Evolutionary conservation across 2,329 filamentous ascomycete species (phyloP), one percentile per base, ranked within the genome.

Genomic region (Scedosporium minutisporum): DNA sequence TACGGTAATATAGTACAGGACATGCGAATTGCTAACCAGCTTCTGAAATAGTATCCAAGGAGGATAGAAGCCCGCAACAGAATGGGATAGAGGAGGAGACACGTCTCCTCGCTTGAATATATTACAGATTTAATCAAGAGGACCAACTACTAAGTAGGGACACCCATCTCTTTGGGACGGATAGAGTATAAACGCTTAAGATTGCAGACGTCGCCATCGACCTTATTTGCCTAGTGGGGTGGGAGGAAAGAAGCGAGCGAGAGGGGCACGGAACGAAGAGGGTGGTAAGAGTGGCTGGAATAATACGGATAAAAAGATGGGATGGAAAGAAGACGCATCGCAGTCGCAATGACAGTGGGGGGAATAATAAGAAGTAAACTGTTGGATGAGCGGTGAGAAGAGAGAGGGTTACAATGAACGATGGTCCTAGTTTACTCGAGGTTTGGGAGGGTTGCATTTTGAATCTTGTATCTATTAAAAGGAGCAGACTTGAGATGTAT

Each of bases 371-470:
- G 33, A 38, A 10, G 33, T 12, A 14, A 38, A 38, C 9, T 3
- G 33, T 38, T 38, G 33, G 33, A 18, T 48, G 44, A 48, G 44
- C 44, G 44, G 44, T 48, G 51, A 55, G 21, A 9, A 27, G 51
- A 55, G 23, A 55, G 23, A 48, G 14, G 44, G 44, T 48, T 48
- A 6, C 44, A 48, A 21, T 10, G 44, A 48, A 38, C 33, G 33
- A 12, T 38, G 33, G 33, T 38, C 33, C 33, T 12, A 3, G 33
- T 33, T 9, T 6, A 38, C 33, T 38, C 12, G 33, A 38, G 9
- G 33, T 55, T 55, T 55, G 51, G 51, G 51, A 55, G 51, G 51
- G 51, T 55, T 55, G 23, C 51, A 55, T 55, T 55, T 55, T 23
- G 51, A 23, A 55, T 25, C 51, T 14, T 55, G 51, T 9, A 18